phyloP scores from a whole-genome alignment of 441 rosid genomes.

The Erodium trifolium region DNA sequence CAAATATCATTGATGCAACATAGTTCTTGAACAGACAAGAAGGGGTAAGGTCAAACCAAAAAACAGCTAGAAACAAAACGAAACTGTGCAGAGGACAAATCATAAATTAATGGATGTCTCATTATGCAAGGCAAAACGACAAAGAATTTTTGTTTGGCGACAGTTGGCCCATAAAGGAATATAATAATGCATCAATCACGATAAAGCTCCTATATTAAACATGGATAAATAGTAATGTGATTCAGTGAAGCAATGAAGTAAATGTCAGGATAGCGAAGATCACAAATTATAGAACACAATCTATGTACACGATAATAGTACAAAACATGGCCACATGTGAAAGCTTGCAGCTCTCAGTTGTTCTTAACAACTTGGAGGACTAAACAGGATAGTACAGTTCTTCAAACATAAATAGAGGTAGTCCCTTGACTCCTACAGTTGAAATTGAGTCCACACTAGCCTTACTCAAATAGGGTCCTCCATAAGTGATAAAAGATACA shows the following conservation, averaged over 20 bases:
- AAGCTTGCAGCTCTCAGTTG: not conserved
- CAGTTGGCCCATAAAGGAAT: not conserved
- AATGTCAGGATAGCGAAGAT: not conserved
- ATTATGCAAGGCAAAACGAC: not conserved
- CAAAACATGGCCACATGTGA: not conserved
- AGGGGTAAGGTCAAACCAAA: not conserved
- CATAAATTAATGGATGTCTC: not conserved
- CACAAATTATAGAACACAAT: not conserved
- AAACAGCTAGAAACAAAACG: not conserved
- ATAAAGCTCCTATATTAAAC: not conserved
- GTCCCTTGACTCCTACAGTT: not conserved
- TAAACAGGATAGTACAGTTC: not conserved
- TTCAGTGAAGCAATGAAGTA: not conserved
- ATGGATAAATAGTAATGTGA: not conserved
- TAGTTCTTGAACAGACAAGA: not conserved
- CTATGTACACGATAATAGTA: not conserved
- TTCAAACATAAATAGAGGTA: not conserved
- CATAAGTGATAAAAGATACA: no score
- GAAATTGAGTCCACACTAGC: not conserved
- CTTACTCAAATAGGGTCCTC: not conserved
- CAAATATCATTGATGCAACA: not conserved
- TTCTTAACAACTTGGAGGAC: not conserved
- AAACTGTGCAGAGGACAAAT: not conserved
- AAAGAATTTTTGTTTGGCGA: not conserved
- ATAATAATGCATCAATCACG: not conserved